These are phyloP conservation scores for Wickerhamiella dianesei DNA, from an alignment of 805 yeast species.

Conservation along the genomic window DNA sequence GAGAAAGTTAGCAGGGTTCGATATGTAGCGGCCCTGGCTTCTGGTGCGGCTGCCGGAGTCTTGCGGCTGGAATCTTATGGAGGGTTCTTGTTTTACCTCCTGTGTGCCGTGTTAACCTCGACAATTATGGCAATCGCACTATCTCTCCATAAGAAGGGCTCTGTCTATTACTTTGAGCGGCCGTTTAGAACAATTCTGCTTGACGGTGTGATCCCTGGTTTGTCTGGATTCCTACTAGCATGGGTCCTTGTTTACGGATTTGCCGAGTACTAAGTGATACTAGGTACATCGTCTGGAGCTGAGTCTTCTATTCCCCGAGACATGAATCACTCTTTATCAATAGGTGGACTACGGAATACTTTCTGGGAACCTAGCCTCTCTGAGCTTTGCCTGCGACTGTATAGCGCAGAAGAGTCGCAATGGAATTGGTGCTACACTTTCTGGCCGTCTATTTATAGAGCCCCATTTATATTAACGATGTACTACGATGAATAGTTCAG, in stretches of 20 bases:
- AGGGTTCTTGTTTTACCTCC: slow-evolving; percentile 36
- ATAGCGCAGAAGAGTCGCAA: no score
- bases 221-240: slow-evolving; percentile 17
- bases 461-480: no score
- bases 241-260: slow-evolving; percentile 19
- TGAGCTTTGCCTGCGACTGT: no score
- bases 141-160: not conserved
- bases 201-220: slow-evolving; percentile 11
- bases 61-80: slow-evolving; percentile 35
- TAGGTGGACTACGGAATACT: no score
- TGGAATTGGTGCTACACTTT: no score
- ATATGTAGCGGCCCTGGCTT: slow-evolving; percentile 36
- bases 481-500: no score
- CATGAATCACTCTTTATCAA: no score
- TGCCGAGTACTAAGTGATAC: slow-evolving; percentile 7
- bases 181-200: slow-evolving; percentile 5
- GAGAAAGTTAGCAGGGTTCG: slow-evolving; percentile 21
- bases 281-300: not conserved
- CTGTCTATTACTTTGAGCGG: slow-evolving; percentile 3
- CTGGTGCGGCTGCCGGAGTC: slow-evolving; percentile 45
- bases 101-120: slow-evolving; percentile 13
- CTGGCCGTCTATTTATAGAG: no score
- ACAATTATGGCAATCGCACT: slow-evolving; percentile 19
- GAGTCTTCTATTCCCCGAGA: no score
- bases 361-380: no score